Evolutionary conservation across 768 basidiomycete species (phyloP).

Genomic region (Pleurotus cornucopiae): DNA sequence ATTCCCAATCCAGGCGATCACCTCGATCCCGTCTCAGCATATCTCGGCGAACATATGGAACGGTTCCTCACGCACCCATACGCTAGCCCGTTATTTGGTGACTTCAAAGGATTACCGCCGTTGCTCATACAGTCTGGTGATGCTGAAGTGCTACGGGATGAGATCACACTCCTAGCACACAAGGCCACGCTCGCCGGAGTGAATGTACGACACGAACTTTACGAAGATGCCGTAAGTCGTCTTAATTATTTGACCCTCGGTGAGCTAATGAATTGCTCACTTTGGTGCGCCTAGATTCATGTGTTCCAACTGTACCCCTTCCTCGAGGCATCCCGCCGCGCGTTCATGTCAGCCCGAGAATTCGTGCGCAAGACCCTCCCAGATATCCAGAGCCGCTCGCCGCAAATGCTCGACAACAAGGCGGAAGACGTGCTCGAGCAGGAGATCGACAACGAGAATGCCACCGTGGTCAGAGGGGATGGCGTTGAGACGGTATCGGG

Average conservation of each 20-base stretch:
- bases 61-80: conserved; percentile 94
- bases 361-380: conserved; percentile 65
- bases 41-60: conserved; percentile 78
- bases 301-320: conserved; percentile 91
- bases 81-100: conserved; percentile 91
- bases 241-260: background rate
- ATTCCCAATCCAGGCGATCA: conserved; percentile 73
- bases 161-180: conserved; percentile 86
- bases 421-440: conserved; percentile 60
- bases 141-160: conserved; percentile 92
- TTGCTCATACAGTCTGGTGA: conserved; percentile 91
- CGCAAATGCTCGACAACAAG: conserved; percentile 46
- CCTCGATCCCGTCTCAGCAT: conserved; percentile 90
- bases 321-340: conserved; percentile 56
- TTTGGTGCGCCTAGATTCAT: conserved; percentile 56
- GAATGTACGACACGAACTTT: conserved; percentile 81
- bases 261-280: background rate
- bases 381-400: conserved; percentile 42
- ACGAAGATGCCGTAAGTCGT: conserved; percentile 79
- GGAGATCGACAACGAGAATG: conserved; percentile 66
- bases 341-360: conserved; percentile 66
- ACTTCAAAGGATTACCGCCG: conserved; percentile 82
- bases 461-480: conserved; percentile 71
- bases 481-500: conserved; percentile 50
- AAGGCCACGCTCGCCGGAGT: conserved; percentile 89